A percentile compares a stretch with the other conserved stretches of the same genome.
These are phyloP conservation scores for Meripilus lineatus DNA, from an alignment of 1,284 basidiomycete genomes.

Conservation along the genomic window DNA sequence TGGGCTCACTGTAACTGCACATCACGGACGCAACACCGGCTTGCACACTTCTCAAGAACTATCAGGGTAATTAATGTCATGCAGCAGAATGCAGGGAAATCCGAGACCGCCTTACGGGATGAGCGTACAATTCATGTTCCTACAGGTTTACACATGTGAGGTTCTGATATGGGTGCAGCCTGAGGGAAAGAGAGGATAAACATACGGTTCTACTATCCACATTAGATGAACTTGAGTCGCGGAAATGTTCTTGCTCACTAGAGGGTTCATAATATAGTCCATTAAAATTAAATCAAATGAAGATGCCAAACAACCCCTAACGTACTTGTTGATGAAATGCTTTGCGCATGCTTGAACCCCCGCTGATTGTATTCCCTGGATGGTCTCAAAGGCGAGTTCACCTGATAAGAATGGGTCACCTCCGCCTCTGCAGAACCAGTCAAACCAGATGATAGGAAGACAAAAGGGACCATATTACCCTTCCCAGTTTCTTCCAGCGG, in stretches of 20 bases:
- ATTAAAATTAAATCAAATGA: background rate
- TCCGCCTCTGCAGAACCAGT: slow-evolving; percentile 35
- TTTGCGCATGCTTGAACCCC: slow-evolving; percentile 61
- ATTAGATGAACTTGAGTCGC: slow-evolving; percentile 47
- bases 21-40: slow-evolving; percentile 66
- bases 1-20: slow-evolving; percentile 60
- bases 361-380: slow-evolving; percentile 54
- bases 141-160: slow-evolving; percentile 14
- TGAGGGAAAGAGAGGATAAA: background rate
- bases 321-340: slow-evolving; percentile 54
- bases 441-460: background rate
- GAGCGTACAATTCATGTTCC: slow-evolving; percentile 54
- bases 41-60: slow-evolving; percentile 60
- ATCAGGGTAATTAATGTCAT: slow-evolving; percentile 11
- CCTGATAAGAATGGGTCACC: slow-evolving; percentile 61
- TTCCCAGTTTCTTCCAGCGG: slow-evolving; percentile 74
- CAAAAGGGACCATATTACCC: slow-evolving; percentile 30
- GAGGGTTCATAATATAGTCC: background rate
- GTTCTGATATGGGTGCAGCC: background rate
- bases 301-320: background rate
- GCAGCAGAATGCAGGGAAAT: slow-evolving; percentile 8
- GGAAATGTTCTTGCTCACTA: slow-evolving; percentile 55
- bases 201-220: slow-evolving; percentile 54
- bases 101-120: slow-evolving; percentile 33
- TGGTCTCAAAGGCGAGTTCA: slow-evolving; percentile 53